A percentile compares a stretch with the other conserved stretches of the same genome.
Conservation (phyloP, 225 moss, liverwort and hornwort genomes). For the Pseudoscleropodium purum region DNA sequence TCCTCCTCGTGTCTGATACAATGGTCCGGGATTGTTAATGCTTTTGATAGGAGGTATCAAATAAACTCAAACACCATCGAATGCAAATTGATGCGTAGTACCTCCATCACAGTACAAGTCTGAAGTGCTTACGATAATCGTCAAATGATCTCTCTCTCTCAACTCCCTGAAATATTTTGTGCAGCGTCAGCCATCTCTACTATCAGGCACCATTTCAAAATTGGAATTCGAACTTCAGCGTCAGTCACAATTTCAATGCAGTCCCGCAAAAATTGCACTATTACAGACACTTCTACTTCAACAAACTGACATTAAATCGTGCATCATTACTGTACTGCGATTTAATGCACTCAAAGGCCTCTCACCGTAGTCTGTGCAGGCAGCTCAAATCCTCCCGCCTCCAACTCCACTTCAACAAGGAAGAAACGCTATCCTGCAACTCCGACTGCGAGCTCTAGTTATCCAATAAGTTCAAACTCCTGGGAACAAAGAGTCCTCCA, state of each 20-base stretch:
- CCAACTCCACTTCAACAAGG: background rate
- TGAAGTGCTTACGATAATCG: background rate
- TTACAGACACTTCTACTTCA: background rate
- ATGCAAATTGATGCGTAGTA: background rate
- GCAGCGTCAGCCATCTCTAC: background rate
- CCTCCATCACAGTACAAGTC: background rate
- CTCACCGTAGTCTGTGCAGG: background rate
- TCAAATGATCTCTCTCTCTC: background rate
- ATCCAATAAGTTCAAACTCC: background rate
- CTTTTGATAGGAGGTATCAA: background rate
- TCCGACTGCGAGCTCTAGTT: background rate
- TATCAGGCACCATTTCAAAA: background rate
- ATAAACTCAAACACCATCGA: no score
- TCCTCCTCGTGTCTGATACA: background rate
- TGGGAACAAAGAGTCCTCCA: background rate
- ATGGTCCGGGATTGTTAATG: background rate
- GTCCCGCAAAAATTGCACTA: background rate
- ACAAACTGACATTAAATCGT: background rate
- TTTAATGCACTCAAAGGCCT: background rate
- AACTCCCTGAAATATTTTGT: background rate
- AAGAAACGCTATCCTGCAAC: background rate
- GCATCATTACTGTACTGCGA: background rate
- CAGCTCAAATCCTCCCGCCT: background rate
- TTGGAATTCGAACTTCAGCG: background rate
- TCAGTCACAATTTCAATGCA: background rate